phyloP scores from a whole-genome alignment of 2,329 filamentous ascomycete genomes.

The Trichoderma koningii region DNA sequence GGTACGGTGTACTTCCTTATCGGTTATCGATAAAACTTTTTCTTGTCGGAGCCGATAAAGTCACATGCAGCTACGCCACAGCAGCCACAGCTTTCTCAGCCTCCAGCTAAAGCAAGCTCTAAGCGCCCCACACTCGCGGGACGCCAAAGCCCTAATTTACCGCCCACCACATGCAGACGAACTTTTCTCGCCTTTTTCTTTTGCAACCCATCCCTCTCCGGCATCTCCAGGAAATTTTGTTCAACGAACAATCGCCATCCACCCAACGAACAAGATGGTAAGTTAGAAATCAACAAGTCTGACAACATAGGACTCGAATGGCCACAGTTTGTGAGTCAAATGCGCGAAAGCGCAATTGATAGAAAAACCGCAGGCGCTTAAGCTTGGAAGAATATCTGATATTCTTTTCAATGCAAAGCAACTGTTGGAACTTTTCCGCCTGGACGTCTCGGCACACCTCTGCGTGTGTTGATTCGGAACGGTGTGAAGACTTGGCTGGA shows the following conservation, averaged over 20 bases:
- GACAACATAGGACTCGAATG: constrained; percentile 40
- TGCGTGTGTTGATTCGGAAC: constrained; percentile 30
- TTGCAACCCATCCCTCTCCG: constrained; percentile 35
- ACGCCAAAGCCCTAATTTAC: constrained; percentile 44
- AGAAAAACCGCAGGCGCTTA: constrained; percentile 35
- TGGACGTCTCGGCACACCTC: constrained; percentile 30
- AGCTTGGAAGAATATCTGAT: constrained; percentile 27
- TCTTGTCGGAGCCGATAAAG: constrained; percentile 3
- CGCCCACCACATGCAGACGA: constrained; percentile 38
- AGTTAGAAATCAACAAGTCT: constrained; percentile 38
- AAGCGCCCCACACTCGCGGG: constrained; percentile 23
- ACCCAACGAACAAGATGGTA: constrained; percentile 47
- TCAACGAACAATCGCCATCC: constrained; percentile 40
- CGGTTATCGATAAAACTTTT: neutral
- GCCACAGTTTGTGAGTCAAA: constrained; percentile 44
- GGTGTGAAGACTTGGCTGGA: constrained; percentile 71
- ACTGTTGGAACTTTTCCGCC: constrained; percentile 43
- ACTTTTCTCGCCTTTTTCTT: constrained; percentile 35
- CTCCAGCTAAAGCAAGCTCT: no score
- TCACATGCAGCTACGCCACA: constrained; percentile 24
- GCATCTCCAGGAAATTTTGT: constrained; percentile 40
- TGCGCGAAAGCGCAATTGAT: constrained; percentile 41
- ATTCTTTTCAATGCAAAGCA: constrained; percentile 22
- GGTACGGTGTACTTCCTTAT: constrained; percentile 3
- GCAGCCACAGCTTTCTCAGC: constrained; percentile 8